Evolutionary conservation across 2,329 filamentous ascomycete genomes (phyloP), one percentile per base, ranked within the genome.

Genomic region (Ophiostoma angusticollis): DNA sequence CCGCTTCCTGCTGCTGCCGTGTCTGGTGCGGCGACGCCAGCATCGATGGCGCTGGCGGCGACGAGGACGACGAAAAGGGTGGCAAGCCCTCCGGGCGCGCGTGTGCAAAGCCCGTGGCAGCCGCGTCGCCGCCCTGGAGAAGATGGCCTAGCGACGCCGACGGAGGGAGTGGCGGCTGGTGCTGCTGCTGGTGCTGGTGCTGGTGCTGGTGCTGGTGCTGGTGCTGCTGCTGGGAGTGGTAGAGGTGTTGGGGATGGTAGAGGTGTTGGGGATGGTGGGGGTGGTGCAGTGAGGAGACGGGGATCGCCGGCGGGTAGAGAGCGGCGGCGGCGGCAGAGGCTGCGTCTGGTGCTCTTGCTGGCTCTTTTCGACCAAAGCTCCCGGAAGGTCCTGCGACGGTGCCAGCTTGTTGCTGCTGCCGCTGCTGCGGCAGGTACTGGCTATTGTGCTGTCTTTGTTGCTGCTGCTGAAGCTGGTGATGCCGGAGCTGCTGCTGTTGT

Each of bases 191-290:
- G n/a, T n/a, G n/a, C n/a, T n/a, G n/a, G n/a, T n/a, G n/a, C n/a
- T n/a, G n/a, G n/a, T 46, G 42, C 17, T 37, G 35, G 16, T 37
- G 37, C 28, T 36, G 35, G 11, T 40, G 37, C 18, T 40, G 37
- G 19, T 28, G 40, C 31, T 33, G 40, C 25, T 33, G 40, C 35
- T 33, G 40, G 12, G 35, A 28, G 17, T 35, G 35, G 18, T 34
- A 24, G 6, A 14, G n/a, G n/a, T n/a, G n/a, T n/a, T n/a, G n/a
- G n/a, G 37, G 34, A 11, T 35, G 34, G 24, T 28, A 28, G 12
- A 19, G 27, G 9, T 29, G 27, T 29, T n/a, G 29, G 31, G 30
- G 30, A 33, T 21, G 19, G 32, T 16, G 35, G 16, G 14, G 23
- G 23, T 12, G 35, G 39, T 13, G 40, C 8, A 38, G 32, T 24